Base-by-base conservation (phyloP, 805 yeast species). In the Saccharomycopsis sp. region DNA sequence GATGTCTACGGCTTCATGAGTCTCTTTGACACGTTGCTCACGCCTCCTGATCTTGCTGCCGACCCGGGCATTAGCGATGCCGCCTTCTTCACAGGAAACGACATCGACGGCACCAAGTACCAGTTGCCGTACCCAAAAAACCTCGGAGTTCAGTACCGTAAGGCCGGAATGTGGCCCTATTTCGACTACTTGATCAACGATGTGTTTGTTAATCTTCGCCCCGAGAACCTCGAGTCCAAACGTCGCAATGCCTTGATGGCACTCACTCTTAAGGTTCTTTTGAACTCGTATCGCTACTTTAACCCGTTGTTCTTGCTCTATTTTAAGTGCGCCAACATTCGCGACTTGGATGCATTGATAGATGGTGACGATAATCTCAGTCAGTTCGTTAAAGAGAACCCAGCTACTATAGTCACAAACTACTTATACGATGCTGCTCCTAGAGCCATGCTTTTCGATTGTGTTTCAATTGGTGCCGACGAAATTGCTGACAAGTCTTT, bases 111-210 rank as follows among this genome's bases (percentile, higher is more conserved):
- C 8, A 17, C 42, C 8, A 75, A 74, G 41, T 66, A 64, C 38
- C 57, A 66, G 3, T 66, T 84, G 14, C 75, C 82, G 12, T 87
- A 77, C 65, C 96, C 96, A 0, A 64, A 73, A 3, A 81, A 78
- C 56, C 68, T 90, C 25, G 97, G 97, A 0, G 68, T 68, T 1
- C 74, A 75, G 0, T 80, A 83, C 62, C 78, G 96, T 64, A 79
- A 74, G 35, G 69, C 76, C 17, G 96, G 97, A 1, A 70, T 90
- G 3, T 82, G 91, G 82, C 90, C 94, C 2, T 93, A 92, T 65
- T 69, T 88, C 56, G 93, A 89, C 56, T 90, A 82, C 64, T 68
- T 91, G 14, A 66, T 87, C n/a, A 72, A 78, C 12, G 87, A 86
- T 50, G 81, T 91, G 0, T 82, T 91, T 63, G 79, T 81, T 2